phyloP scores from a whole-genome alignment of 1,139 yeast genomes.

The Geotrichum histeridarum region DNA sequence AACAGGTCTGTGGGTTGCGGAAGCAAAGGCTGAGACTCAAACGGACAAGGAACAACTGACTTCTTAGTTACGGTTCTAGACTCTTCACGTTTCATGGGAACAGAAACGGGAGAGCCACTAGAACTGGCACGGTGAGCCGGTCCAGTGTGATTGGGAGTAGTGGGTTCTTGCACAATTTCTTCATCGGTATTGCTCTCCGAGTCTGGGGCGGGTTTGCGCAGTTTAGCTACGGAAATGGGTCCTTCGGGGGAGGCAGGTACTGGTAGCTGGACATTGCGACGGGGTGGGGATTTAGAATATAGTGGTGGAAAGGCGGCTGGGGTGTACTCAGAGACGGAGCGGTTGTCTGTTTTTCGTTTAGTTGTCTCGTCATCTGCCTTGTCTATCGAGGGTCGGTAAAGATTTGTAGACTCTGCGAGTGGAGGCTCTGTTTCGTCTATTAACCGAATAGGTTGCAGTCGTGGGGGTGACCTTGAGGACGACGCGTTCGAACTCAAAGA shows the following conservation, averaged over 20 bases:
- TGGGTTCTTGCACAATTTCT: background rate
- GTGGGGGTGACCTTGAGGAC: background rate
- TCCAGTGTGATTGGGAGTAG: background rate
- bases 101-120: slow-evolving; percentile 9
- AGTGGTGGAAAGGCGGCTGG: slow-evolving; percentile 11
- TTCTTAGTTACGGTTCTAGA: background rate
- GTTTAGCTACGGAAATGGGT: background rate
- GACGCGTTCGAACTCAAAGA: background rate
- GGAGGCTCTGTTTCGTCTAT: no score
- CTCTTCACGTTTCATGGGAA: slow-evolving; percentile 1
- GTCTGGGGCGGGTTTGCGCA: background rate
- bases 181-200: background rate
- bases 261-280: background rate
- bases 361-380: no score
- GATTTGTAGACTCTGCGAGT: no score
- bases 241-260: background rate
- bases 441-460: no score
- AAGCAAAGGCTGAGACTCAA: background rate
- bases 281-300: background rate
- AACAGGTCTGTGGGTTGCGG: background rate
- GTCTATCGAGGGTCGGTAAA: no score
- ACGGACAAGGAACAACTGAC: background rate
- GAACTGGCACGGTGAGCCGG: slow-evolving; percentile 8
- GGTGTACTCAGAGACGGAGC: slow-evolving; percentile 19
- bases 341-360: background rate